Evolutionary conservation across 192 early-diverging fungal genomes (phyloP).

Genomic region (Radiomyces spectabilis): DNA sequence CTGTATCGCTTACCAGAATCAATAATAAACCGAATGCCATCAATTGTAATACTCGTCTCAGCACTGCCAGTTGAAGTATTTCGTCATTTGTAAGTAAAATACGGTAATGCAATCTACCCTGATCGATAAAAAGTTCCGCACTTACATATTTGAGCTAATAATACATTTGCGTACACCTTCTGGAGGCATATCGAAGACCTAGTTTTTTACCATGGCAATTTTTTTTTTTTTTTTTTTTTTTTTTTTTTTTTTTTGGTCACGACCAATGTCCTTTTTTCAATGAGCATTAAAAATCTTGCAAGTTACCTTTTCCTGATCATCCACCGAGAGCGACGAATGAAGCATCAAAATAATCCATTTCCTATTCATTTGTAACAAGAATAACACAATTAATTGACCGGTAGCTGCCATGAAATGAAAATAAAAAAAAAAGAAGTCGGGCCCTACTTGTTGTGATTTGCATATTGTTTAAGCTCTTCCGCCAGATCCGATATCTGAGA

Average conservation of each 20-base stretch:
- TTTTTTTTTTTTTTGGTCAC: too few relatives aligned
- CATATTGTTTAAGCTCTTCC: constrained; percentile 48
- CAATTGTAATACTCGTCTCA: constrained; percentile 41
- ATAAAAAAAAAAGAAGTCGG: background rate
- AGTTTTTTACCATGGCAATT: too few relatives aligned
- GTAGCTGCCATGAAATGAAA: too few relatives aligned
- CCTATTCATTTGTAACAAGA: too few relatives aligned
- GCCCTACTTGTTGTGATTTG: background rate
- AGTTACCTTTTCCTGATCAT: constrained; percentile 66
- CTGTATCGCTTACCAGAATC: constrained; percentile 50
- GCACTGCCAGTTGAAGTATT: constrained; percentile 7
- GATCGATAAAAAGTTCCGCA: background rate
- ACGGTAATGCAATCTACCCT: too few relatives aligned
- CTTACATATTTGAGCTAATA: constrained; percentile 53
- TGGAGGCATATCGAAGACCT: constrained; percentile 56
- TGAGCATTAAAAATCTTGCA: too few relatives aligned
- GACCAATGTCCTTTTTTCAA: too few relatives aligned
- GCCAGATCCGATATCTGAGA: constrained; percentile 37
- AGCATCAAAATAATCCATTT: constrained; percentile 58
- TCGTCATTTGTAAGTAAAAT: too few relatives aligned
- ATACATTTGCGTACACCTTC: constrained; percentile 54
- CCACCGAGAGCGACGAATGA: constrained; percentile 53
- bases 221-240: too few relatives aligned
- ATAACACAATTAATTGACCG: too few relatives aligned
- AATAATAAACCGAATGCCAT: constrained; percentile 64